phyloP scores from a whole-genome alignment of 2,329 filamentous ascomycete species.

The Mycosphaerella arachidis region DNA sequence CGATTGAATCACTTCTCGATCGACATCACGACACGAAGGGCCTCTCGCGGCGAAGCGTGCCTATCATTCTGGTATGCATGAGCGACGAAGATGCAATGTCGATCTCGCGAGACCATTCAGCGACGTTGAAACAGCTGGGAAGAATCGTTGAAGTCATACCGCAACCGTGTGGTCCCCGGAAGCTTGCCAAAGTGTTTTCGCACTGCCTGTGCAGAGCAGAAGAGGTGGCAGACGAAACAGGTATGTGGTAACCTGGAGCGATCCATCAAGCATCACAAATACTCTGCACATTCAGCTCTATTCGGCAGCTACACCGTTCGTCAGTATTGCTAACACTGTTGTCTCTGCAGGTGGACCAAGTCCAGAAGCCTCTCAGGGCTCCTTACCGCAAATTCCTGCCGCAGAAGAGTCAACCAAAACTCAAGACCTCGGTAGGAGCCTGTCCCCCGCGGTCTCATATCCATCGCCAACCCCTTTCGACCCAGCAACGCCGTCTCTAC shows the following conservation, averaged over 20 bases:
- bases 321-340: neutral
- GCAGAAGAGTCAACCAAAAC: neutral
- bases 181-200: constrained; percentile 35
- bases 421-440: constrained; percentile 7
- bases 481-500: constrained; percentile 2
- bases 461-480: constrained; percentile 14
- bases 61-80: constrained; percentile 36
- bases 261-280: neutral
- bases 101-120: constrained; percentile 20
- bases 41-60: constrained; percentile 5
- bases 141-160: constrained; percentile 33
- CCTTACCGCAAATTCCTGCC: neutral
- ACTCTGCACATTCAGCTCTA: neutral
- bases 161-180: constrained; percentile 38
- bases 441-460: constrained; percentile 18
- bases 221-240: neutral
- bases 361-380: neutral
- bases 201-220: constrained; percentile 29
- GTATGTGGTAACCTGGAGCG: neutral
- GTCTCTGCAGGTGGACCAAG: neutral
- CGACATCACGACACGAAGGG: constrained; percentile 1
- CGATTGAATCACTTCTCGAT: constrained; percentile 17
- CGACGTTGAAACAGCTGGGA: constrained; percentile 16
- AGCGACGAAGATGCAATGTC: constrained; percentile 31
- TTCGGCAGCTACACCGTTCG: neutral